phyloP scores from a whole-genome alignment of 78 protist species.

The Dictyostelium capitatum region DNA sequence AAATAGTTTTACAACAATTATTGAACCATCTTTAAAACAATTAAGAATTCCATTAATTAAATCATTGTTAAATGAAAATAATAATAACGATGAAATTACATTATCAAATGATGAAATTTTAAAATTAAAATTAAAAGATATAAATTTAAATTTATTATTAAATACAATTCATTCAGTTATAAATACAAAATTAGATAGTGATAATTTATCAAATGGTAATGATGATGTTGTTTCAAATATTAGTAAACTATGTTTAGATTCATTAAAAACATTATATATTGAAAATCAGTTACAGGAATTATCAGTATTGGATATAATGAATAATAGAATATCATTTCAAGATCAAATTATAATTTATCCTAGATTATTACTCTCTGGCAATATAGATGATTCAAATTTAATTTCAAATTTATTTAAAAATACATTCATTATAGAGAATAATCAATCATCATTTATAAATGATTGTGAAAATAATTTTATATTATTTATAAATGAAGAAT shows the following conservation, averaged over 20 bases:
- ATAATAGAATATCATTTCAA: constrained; percentile 36
- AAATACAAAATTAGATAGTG: background rate
- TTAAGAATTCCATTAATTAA: background rate
- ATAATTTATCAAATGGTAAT: background rate
- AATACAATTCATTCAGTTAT: constrained; percentile 7
- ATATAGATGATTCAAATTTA: background rate
- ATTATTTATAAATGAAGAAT: constrained; percentile 5
- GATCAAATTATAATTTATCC: constrained; percentile 50
- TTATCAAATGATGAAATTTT: constrained; percentile 14
- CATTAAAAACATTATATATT: background rate
- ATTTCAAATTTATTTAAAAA: background rate
- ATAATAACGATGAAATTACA: background rate
- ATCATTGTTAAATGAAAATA: background rate
- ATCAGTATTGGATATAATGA: constrained; percentile 26
- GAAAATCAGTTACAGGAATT: background rate
- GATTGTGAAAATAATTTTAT: background rate
- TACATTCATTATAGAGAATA: background rate
- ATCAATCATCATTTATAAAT: background rate
- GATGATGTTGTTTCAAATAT: background rate
- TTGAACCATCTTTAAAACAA: background rate
- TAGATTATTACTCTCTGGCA: background rate
- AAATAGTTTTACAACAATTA: background rate
- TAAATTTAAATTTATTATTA: background rate
- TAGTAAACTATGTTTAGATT: background rate
- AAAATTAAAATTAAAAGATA: background rate